Evolutionary conservation across 1,284 basidiomycete genomes (phyloP).

Genomic region (Trichosporon asahii): DNA sequence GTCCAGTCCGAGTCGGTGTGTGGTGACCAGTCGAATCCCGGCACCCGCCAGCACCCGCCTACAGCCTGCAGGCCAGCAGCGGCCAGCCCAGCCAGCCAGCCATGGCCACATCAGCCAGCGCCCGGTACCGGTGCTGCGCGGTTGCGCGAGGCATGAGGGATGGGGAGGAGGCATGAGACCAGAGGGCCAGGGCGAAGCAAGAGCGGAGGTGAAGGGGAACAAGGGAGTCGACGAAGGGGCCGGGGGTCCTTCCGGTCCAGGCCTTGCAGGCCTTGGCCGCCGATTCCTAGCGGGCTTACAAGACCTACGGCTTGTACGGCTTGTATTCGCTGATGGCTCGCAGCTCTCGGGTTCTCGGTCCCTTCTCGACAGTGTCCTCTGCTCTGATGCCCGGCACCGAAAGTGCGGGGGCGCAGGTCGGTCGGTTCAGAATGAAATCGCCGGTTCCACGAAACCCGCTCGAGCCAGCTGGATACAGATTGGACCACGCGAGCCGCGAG

Average conservation of each 20-base stretch:
- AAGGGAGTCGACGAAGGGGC: constrained; percentile 5
- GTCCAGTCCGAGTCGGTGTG: constrained; percentile 3
- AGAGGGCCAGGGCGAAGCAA: background rate
- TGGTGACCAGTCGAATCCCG: background rate
- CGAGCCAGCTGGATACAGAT: background rate
- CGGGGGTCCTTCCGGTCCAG: constrained; percentile 8
- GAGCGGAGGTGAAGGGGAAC: constrained; percentile 5
- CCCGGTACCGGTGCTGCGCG: constrained; percentile 8
- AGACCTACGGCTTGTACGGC: background rate
- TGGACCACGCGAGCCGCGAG: background rate
- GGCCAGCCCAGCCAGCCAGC: background rate
- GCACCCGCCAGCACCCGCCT: constrained; percentile 1
- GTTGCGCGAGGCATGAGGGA: background rate
- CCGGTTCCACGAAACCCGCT: constrained; percentile 1
- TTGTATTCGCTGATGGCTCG: background rate
- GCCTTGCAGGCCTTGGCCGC: constrained; percentile 9
- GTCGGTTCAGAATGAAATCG: background rate
- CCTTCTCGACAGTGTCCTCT: background rate
- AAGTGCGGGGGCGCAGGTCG: background rate
- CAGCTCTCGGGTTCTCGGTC: background rate
- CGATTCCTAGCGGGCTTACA: constrained; percentile 1
- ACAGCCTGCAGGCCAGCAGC: background rate
- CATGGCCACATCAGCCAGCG: background rate
- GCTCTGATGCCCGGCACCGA: background rate
- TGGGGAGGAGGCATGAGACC: background rate